Evolutionary conservation across 257 asterid species (phyloP), one percentile per base, ranked within the genome.

Genomic region (Paulownia fortunei): DNA sequence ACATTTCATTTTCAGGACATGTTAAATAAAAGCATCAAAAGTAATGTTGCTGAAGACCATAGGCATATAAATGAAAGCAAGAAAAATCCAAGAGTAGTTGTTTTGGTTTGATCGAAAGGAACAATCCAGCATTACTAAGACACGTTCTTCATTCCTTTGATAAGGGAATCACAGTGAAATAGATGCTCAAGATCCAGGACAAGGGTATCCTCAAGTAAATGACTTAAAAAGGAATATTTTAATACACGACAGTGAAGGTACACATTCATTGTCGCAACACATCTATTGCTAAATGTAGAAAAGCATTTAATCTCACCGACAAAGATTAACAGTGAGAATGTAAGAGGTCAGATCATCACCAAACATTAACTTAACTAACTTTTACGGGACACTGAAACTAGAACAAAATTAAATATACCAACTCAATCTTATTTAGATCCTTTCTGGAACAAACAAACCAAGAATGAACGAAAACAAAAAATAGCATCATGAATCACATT

Each of bases 151-250:
- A 52, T 55, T 42, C 49, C 62, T 73, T 60, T 37, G 76, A 70
- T 34, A 23, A 19, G 24, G 46, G 65, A 59, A 63, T 64, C 72
- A 16, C 23, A 19, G 12, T 23, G 70, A 62, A 67, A 54, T 61
- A 66, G 61, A 74, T 63, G 23, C 70, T 37, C 41, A n/a, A 6
- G 23, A 65, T 68, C 16, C 74, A 49, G 56, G 58, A 64, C 16
- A 64, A n/a, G 76, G 44, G 12, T 67, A 66, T 59, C 73, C 47
- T 44, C 59, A 55, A 65, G 74, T 47, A 54, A 76, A 55, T 68
- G 52, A 42, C 46, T 59, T 32, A 4, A 72, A 65, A 74, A 16
- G 67, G 42, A 54, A 74, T 23, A 78, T 41, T 18, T 44, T 41
- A 39, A 34, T 46, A 36, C 60, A 36, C 23, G 74, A 69, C 36